These are phyloP conservation scores for Limtongia smithiae DNA, from an alignment of 805 yeast genomes.

Conservation along the genomic window DNA sequence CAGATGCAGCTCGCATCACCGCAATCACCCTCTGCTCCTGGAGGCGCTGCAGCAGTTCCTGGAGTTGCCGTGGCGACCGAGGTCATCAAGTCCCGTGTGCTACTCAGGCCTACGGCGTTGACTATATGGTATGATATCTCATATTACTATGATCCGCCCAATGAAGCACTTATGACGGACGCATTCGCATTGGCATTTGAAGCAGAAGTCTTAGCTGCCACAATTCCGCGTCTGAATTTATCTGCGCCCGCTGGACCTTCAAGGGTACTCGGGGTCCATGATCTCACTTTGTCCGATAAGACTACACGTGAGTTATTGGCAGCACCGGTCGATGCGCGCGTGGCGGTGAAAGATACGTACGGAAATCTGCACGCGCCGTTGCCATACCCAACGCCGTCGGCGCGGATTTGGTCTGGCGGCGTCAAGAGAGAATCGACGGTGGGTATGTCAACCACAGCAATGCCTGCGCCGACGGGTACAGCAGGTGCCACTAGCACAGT, in stretches of 20 bases:
- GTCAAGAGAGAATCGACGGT: slow-evolving; percentile 5
- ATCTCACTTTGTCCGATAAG: background rate
- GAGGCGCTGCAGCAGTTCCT: slow-evolving; percentile 29
- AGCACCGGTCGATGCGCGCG: background rate
- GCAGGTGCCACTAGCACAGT: background rate
- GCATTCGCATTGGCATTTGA: slow-evolving; percentile 76
- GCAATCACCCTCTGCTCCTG: background rate
- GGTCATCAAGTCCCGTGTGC: slow-evolving; percentile 72
- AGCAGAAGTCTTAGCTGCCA: slow-evolving; percentile 75
- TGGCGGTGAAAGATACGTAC: background rate
- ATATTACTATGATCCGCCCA: slow-evolving; percentile 68
- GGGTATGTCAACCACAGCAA: slow-evolving; percentile 31
- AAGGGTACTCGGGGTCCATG: background rate
- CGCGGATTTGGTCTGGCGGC: background rate
- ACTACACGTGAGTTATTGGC: background rate
- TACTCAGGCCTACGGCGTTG: slow-evolving; percentile 74
- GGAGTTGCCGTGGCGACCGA: slow-evolving; percentile 35
- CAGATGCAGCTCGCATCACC: background rate
- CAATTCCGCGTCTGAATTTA: slow-evolving; percentile 72
- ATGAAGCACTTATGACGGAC: slow-evolving; percentile 66
- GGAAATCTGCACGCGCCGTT: slow-evolving; percentile 1
- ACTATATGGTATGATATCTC: slow-evolving; percentile 76
- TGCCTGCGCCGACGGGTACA: slow-evolving; percentile 1
- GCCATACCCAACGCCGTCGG: too few species aligned
- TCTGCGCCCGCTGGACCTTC: slow-evolving; percentile 53